A percentile compares a stretch with the other conserved stretches of the same genome.
Conservation (phyloP, 805 yeast genomes). For the Yarrowia phangngaensis region DNA sequence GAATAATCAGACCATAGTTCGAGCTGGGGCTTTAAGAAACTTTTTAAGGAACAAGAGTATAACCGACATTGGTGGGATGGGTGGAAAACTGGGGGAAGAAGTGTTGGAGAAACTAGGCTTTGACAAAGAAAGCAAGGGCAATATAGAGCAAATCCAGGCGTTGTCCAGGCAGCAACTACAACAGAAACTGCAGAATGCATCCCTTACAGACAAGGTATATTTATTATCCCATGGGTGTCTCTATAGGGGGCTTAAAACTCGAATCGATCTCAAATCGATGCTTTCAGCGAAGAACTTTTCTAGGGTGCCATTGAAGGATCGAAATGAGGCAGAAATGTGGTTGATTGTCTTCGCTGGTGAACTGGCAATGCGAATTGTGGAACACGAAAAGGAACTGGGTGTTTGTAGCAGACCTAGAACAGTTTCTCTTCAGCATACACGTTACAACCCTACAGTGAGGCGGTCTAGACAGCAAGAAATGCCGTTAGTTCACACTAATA, state of each 20-base stretch:
- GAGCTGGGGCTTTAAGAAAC: conserved; percentile 45
- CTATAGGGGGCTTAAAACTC: conserved; percentile 51
- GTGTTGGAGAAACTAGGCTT: conserved; percentile 50
- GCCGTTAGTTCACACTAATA: conserved; percentile 40
- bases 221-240: conserved; percentile 62
- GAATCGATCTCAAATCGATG: conserved; percentile 77
- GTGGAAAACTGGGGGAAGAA: conserved; percentile 78
- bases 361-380: conserved; percentile 62
- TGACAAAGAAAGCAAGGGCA: conserved; percentile 40
- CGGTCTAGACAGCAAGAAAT: conserved; percentile 34
- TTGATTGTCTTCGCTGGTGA: conserved; percentile 79
- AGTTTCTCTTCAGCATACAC: conserved; percentile 43
- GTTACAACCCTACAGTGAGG: conserved; percentile 30
- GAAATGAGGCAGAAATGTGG: conserved; percentile 70
- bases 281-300: conserved; percentile 79
- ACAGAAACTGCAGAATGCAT: conserved; percentile 43
- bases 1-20: conserved; percentile 72
- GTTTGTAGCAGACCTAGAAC: conserved; percentile 53
- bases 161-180: conserved; percentile 44
- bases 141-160: conserved; percentile 47
- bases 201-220: conserved; percentile 53
- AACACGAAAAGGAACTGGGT: conserved; percentile 62
- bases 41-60: conserved; percentile 63
- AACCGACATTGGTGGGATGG: conserved; percentile 81
- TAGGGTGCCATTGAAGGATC: conserved; percentile 49